phyloP scores from a whole-genome alignment of 345 rosid species.

The Cardamine occulta region DNA sequence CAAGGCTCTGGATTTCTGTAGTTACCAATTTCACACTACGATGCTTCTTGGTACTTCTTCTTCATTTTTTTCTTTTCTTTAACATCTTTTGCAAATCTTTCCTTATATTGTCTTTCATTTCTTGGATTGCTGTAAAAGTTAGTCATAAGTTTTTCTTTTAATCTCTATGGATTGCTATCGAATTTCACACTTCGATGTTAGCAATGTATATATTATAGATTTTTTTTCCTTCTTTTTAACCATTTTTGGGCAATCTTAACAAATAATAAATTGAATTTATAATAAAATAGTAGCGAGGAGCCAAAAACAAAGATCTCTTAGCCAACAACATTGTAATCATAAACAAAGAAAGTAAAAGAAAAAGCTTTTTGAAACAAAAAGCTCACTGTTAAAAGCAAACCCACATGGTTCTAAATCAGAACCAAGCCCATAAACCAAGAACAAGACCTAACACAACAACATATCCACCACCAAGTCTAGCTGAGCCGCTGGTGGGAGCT shows the following conservation, averaged over 20 bases:
- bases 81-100: too few relatives aligned
- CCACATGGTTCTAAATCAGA: slow-evolving; percentile 34
- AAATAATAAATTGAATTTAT: slow-evolving; percentile 20
- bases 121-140: not conserved
- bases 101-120: not conserved
- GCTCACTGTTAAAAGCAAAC: not conserved
- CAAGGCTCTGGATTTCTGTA: not conserved
- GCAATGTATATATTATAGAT: not conserved
- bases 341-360: not conserved
- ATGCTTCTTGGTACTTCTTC: too few relatives aligned
- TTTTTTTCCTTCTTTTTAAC: not conserved
- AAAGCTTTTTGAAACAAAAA: slow-evolving; percentile 34
- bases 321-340: slow-evolving; percentile 24
- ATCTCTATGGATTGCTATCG: not conserved
- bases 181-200: not conserved
- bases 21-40: too few relatives aligned
- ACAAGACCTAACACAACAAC: slow-evolving; percentile 34
- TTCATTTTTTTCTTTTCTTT: too few relatives aligned
- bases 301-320: slow-evolving; percentile 5
- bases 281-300: not conserved
- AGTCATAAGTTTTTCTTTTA: not conserved
- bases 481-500: slow-evolving; percentile 29
- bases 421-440: slow-evolving; percentile 41
- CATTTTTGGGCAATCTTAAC: not conserved
- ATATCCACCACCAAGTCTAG: slow-evolving; percentile 13